Evolutionary conservation across 2,329 filamentous ascomycete genomes (phyloP).

Genomic region (Parafenestella ontariensis): DNA sequence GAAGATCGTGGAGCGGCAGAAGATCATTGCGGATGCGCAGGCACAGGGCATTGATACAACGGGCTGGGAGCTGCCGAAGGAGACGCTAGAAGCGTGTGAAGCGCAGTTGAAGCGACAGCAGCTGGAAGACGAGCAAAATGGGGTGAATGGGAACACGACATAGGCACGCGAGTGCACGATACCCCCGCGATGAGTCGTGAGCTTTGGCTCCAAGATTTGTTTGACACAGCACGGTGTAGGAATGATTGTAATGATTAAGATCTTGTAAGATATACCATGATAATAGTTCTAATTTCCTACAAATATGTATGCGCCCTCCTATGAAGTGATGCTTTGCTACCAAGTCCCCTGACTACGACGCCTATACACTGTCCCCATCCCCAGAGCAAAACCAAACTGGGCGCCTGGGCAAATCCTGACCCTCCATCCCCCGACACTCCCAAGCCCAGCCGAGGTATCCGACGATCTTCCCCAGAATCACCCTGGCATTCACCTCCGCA

Average conservation of each 20-base stretch:
- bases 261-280: background rate
- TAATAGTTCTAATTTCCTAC: background rate
- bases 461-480: no score
- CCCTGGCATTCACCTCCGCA: slow-evolving; percentile 20
- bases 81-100: slow-evolving; percentile 37
- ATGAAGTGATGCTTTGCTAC: no score
- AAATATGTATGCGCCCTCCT: background rate
- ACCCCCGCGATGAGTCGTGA: background rate
- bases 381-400: no score
- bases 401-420: no score
- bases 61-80: slow-evolving; percentile 39
- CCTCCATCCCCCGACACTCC: no score
- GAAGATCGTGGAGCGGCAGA: slow-evolving; percentile 47
- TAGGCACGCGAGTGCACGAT: slow-evolving; percentile 4
- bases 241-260: background rate
- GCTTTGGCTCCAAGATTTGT: background rate
- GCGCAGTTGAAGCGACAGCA: slow-evolving; percentile 33
- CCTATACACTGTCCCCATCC: background rate
- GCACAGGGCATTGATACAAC: slow-evolving; percentile 45
- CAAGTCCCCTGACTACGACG: no score
- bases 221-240: background rate
- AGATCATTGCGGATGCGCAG: slow-evolving; percentile 46
- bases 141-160: slow-evolving; percentile 13
- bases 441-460: no score
- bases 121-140: slow-evolving; percentile 29